Evolutionary conservation across 1,284 basidiomycete species (phyloP), one percentile per base, ranked within the genome.

Genomic region (Fistulina hepatica): DNA sequence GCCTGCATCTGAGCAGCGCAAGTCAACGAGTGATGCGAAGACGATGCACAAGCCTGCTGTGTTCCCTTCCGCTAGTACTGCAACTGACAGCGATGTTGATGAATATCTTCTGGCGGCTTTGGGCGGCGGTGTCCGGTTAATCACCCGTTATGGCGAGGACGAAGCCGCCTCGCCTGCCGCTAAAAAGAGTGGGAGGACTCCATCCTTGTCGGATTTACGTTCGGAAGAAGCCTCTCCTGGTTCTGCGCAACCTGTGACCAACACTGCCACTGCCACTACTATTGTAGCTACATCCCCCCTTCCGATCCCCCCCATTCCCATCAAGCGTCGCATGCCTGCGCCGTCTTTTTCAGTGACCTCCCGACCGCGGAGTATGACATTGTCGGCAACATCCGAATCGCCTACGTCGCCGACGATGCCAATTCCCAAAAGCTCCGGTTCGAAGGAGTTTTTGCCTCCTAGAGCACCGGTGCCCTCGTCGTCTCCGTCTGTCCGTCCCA

Each of bases 341-440:
- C 69, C 77, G 2, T 62, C 74, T 8, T 84, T 82, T 48, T 72
- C 71, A 39, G 79, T 82, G 21, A 79, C 74, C 3, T 81, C 78
- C 9, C 62, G 80, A 9, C 78, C 80, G 36, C 36, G 49, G 21
- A 51, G 51, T 36, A 52, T 44, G 36, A 49, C 51, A 13, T 36
- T 50, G 42, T 41, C 48, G 39, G 21, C 35, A 5, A 28, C 43
- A 10, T 37, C 36, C 21, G 48, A 52, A 27, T 33, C 20, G 21
- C 26, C 27, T 19, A 7, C 31, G 28, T 21, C 20, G 15, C 28
- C 37, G 28, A 22, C 17, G 6, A 9, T 11, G 21, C 26, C 15
- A 13, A n/a, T n/a, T n/a, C n/a, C n/a, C n/a, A n/a, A n/a, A n/a
- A n/a, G n/a, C n/a, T n/a, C n/a, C n/a, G n/a, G n/a, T n/a, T n/a